Evolutionary conservation across 73 alveolate genomes (phyloP), one percentile per base, ranked within the genome.

Genomic region (Stentor roeselii): DNA sequence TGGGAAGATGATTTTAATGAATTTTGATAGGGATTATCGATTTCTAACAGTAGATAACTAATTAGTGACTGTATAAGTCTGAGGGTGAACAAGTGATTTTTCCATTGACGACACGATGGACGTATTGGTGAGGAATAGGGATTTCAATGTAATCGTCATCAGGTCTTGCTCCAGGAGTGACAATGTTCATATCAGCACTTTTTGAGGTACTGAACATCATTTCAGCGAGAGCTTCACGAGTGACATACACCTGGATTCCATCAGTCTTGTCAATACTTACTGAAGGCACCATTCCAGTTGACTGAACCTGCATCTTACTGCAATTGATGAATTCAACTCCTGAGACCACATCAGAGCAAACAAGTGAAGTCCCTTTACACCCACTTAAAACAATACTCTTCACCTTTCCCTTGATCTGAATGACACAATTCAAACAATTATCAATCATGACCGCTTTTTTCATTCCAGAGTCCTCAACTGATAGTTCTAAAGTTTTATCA

Each of bases 381-480:
- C 37, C 37, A 21, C 50, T 30, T 30, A 67, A 27, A 32, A 67
- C 34, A 32, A 67, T 67, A 21, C 42, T 27, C 37, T 67, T 67
- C 34, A 67, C 80, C 42, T 67, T 67, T 32, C 80, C 80, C 34
- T 67, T 67, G 41, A 67, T 32, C 42, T 67, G 80, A 32, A 67
- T 2, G 34, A 67, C 37, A 67, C 50, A 67, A 1, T 67, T 67
- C 37, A 21, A 15, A 2, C 80, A 67, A 32, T 67, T 67, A 21
- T 67, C 80, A 67, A 67, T 67, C 80, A 67, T 67, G 21, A 67
- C 37, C 1, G 80, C 80, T 67, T 67, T 67, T 67, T 67, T 67
- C 42, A 67, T 21, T 40, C 80, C 80, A 1, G 80, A 15, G 15
- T 67, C 80, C 34, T 67, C 80, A 67, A 40, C 3, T 21, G 80